Evolutionary conservation across 2,329 filamentous ascomycete species (phyloP).

Genomic region (Cladosporium sp.): DNA sequence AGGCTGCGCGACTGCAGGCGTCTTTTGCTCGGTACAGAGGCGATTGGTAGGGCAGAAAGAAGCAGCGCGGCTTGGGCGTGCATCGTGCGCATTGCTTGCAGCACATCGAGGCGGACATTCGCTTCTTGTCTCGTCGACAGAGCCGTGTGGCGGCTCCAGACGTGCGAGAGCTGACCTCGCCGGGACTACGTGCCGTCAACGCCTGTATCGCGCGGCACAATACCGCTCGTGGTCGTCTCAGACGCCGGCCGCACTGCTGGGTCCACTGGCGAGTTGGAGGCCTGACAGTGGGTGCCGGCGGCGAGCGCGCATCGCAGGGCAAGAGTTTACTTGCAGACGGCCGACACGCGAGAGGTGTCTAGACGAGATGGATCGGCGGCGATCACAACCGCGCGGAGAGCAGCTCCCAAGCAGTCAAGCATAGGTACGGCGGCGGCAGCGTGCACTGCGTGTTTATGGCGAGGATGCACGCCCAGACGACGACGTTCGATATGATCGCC

Average conservation of each 20-base stretch:
- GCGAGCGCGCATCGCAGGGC: neutral
- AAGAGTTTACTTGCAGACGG: neutral
- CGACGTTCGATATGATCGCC: neutral
- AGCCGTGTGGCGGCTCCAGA: neutral
- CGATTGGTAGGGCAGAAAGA: neutral
- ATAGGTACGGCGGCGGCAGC: too few relatives aligned
- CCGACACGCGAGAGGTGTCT: neutral
- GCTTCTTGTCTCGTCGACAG: neutral
- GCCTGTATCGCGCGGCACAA: neutral
- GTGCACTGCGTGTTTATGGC: too few relatives aligned
- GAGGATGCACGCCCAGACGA: neutral
- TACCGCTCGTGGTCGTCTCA: neutral
- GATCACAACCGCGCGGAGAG: neutral
- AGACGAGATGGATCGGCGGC: neutral
- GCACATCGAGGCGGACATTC: neutral
- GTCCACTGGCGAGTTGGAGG: neutral
- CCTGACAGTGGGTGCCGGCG: neutral
- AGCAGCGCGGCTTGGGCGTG: neutral
- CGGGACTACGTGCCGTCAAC: conserved; percentile 1
- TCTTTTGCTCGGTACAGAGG: neutral
- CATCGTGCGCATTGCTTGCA: neutral
- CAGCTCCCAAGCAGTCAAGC: too few relatives aligned
- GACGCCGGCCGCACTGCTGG: neutral
- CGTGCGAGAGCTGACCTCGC: neutral
- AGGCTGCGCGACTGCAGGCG: neutral